Percentiles rank a stretch among this genome's conserved stretches.
Evolutionary conservation across 805 yeast genomes (phyloP).

Genomic region (Saccharomycodes ludwigii): DNA sequence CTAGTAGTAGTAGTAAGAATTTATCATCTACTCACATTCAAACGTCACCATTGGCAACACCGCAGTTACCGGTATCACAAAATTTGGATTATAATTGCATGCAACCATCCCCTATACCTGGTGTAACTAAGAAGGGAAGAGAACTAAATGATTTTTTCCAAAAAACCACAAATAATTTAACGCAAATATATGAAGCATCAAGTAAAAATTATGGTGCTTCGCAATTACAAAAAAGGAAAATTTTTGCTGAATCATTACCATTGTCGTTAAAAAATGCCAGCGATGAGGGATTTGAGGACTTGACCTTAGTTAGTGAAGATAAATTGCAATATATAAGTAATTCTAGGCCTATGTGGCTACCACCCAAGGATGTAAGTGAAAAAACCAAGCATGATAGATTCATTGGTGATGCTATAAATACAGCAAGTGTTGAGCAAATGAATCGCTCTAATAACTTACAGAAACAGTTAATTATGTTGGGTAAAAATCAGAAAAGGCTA

Average conservation of each 20-base stretch:
- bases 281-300: conserved; percentile 40
- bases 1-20: too few species aligned
- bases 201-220: conserved; percentile 24
- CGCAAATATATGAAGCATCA: conserved; percentile 30
- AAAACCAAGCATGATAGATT: conserved; percentile 44
- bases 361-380: conserved; percentile 48
- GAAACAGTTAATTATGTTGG: too few species aligned
- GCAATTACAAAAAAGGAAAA: conserved; percentile 26
- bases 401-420: conserved; percentile 28
- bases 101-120: conserved; percentile 42
- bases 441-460: too few species aligned
- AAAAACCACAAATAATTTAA: conserved; percentile 27
- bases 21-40: too few species aligned
- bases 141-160: conserved; percentile 19
- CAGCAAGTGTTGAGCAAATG: conserved; percentile 23
- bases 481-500: too few species aligned
- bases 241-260: conserved; percentile 26
- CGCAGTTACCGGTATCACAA: too few species aligned
- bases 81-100: conserved; percentile 18
- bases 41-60: too few species aligned
- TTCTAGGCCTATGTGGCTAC: conserved; percentile 60
- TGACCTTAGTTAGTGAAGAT: conserved; percentile 46
- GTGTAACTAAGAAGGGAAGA: conserved; percentile 16
- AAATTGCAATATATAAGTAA: conserved; percentile 42
- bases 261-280: conserved; percentile 25